phyloP scores from a whole-genome alignment of 73 alveolate species.

The Paramecium octaurelia region DNA sequence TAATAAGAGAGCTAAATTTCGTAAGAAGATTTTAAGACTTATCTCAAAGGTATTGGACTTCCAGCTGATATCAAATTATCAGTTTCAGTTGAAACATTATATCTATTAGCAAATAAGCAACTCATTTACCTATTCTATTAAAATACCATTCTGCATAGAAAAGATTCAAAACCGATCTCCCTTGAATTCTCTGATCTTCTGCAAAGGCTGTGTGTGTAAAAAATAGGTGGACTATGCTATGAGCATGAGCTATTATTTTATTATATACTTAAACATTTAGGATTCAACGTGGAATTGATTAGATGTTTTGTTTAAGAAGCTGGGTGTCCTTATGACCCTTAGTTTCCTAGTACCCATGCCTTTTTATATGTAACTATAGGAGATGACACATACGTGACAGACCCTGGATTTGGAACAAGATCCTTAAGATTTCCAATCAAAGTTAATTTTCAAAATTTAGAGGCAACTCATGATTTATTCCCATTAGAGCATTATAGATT shows the following conservation, averaged over 20 bases:
- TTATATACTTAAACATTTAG: neutral
- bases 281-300: neutral
- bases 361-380: neutral
- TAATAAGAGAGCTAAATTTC: neutral
- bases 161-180: neutral
- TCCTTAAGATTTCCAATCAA: neutral
- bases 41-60: neutral
- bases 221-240: neutral
- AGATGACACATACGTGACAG: neutral
- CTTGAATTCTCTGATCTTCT: neutral
- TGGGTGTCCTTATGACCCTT: neutral
- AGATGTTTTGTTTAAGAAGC: neutral
- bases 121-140: neutral
- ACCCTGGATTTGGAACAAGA: constrained; percentile 16
- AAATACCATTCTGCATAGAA: neutral
- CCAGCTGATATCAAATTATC: neutral
- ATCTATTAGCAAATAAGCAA: neutral
- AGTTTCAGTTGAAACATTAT: neutral
- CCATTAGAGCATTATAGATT: neutral
- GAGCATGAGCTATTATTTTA: neutral
- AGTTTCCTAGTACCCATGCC: neutral
- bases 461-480: neutral
- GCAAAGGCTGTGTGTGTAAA: neutral
- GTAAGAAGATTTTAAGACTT: neutral
- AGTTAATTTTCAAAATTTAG: neutral